Percentiles rank a stretch among this genome's conserved stretches.
Conservation (phyloP, 192 early-diverging fungal genomes). For the Linnemannia hyalina region DNA sequence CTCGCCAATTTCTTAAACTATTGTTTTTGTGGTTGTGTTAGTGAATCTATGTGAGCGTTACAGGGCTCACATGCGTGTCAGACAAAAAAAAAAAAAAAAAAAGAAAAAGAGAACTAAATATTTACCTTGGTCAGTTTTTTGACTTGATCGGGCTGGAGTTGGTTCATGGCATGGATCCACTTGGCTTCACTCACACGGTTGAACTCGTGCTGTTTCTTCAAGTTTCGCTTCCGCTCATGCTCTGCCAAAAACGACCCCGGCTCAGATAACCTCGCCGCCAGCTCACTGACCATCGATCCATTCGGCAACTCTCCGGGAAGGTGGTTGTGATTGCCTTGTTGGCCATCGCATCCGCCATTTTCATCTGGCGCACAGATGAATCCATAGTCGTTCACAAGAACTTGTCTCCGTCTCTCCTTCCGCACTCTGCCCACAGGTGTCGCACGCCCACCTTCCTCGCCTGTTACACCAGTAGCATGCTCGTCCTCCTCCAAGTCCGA, state of each 20-base stretch:
- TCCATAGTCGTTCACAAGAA: conserved; percentile 40
- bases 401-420: not conserved
- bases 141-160: conserved; percentile 46
- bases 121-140: conserved; percentile 54
- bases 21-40: not conserved
- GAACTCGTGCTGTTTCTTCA: conserved; percentile 42
- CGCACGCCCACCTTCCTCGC: conserved; percentile 1
- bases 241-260: conserved; percentile 14
- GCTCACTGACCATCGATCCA: conserved; percentile 21
- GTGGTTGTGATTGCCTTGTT: not conserved
- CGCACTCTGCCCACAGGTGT: not conserved
- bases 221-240: conserved; percentile 19
- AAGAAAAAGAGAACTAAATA: too few relatives aligned
- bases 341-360: not conserved
- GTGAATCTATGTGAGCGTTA: not conserved
- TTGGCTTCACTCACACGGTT: conserved; percentile 33
- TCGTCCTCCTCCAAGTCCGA: conserved; percentile 31
- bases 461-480: not conserved
- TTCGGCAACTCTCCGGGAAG: not conserved
- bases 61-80: not conserved
- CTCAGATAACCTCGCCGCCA: conserved; percentile 12
- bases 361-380: conserved; percentile 34
- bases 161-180: conserved; percentile 52
- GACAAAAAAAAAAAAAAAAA: not conserved
- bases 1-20: conserved; percentile 80